Conservation (phyloP, 257 asterid genomes). For the Phtheirospermum japonicum region DNA sequence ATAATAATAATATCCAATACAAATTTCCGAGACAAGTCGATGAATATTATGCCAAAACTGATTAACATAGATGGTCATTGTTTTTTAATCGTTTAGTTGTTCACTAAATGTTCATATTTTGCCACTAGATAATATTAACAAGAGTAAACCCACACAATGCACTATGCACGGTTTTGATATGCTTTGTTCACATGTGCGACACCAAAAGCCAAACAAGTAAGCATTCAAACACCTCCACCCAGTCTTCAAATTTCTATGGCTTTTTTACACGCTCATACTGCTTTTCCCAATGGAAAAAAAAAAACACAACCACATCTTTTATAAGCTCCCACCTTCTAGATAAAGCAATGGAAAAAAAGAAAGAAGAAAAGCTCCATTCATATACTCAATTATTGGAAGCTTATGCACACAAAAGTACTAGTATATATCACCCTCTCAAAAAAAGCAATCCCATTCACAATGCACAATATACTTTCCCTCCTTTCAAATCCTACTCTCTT, state of each 20-base stretch:
- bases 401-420: conserved; percentile 28
- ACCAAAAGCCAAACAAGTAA: too few relatives aligned
- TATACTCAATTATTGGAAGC: conserved; percentile 33
- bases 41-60: too few relatives aligned
- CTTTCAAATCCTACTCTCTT: conserved; percentile 35
- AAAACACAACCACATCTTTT: not conserved
- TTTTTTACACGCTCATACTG: conserved; percentile 18
- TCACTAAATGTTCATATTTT: too few relatives aligned
- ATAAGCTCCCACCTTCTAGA: conserved; percentile 16
- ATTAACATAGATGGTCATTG: too few relatives aligned
- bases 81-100: too few relatives aligned
- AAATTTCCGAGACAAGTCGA: too few relatives aligned
- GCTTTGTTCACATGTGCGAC: conserved; percentile 2
- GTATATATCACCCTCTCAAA: conserved; percentile 23
- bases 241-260: conserved; percentile 22
- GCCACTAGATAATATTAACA: too few relatives aligned
- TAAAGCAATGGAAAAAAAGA: conserved; percentile 27
- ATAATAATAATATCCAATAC: too few relatives aligned
- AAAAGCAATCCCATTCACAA: conserved; percentile 52
- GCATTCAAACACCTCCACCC: too few relatives aligned
- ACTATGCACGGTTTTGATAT: too few relatives aligned
- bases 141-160: too few relatives aligned
- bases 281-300: conserved; percentile 25
- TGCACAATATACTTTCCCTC: conserved; percentile 52
- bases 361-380: not conserved